These are phyloP conservation scores for Glycine tomentella DNA, from an alignment of 306 rosid species.

Conservation along the genomic window DNA sequence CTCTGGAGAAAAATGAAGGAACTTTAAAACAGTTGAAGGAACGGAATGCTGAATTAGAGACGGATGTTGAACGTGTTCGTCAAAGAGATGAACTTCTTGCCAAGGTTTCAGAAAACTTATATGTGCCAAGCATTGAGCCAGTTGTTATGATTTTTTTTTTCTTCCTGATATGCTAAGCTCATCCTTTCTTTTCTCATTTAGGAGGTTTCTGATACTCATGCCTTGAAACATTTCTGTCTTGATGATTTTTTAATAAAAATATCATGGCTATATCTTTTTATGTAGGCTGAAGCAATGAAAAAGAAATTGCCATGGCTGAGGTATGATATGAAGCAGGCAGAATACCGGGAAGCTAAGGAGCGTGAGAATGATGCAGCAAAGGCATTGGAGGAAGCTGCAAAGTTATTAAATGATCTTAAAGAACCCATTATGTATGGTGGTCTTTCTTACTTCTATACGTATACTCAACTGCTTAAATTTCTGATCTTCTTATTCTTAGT, in stretches of 20 bases:
- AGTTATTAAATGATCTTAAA: slow-evolving; percentile 60
- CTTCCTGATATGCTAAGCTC: background rate
- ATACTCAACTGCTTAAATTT: slow-evolving; percentile 12
- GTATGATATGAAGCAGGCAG: slow-evolving; percentile 88
- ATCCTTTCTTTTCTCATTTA: background rate
- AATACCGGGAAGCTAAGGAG: slow-evolving; percentile 76
- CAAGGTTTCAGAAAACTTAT: slow-evolving; percentile 61
- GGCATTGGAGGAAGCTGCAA: slow-evolving; percentile 78
- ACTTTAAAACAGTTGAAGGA: slow-evolving; percentile 83
- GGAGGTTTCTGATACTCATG: slow-evolving; percentile 16
- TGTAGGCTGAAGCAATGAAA: slow-evolving; percentile 80
- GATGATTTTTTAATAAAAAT: slow-evolving; percentile 6
- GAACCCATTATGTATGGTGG: slow-evolving; percentile 80
- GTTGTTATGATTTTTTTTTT: background rate
- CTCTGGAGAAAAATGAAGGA: slow-evolving; percentile 83
- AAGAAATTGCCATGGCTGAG: slow-evolving; percentile 93
- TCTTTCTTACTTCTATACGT: slow-evolving; percentile 33
- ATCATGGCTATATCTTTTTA: slow-evolving; percentile 28
- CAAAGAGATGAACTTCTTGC: slow-evolving; percentile 85
- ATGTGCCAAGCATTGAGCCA: slow-evolving; percentile 12
- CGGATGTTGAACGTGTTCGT: slow-evolving; percentile 92
- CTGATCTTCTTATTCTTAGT: slow-evolving; percentile 7
- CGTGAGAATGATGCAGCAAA: slow-evolving; percentile 67
- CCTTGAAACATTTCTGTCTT: slow-evolving; percentile 13
- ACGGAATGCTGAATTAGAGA: slow-evolving; percentile 82